phyloP scores from a whole-genome alignment of 2,329 filamentous ascomycete species.

The Uncinocarpus reesii region DNA sequence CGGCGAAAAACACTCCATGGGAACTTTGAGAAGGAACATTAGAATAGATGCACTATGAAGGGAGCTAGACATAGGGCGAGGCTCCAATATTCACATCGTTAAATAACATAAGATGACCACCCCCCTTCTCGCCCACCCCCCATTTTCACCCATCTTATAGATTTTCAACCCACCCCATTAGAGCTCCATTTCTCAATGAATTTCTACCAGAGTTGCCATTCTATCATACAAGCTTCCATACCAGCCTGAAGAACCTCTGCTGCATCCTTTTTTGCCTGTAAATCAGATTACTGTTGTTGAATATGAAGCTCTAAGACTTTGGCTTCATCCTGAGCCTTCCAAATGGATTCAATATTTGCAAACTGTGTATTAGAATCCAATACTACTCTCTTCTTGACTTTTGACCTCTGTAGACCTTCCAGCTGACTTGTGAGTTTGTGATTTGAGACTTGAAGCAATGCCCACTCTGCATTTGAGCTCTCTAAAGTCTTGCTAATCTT shows the following conservation, averaged over 20 bases:
- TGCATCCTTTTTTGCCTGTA: conserved; percentile 3
- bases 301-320: neutral
- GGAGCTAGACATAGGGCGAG: neutral
- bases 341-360: conserved; percentile 6
- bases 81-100: conserved; percentile 4
- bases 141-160: too few relatives aligned
- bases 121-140: too few relatives aligned
- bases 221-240: conserved; percentile 4
- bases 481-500: neutral
- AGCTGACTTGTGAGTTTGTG: neutral
- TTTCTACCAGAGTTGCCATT: conserved; percentile 6
- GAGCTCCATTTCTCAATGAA: conserved; percentile 2
- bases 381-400: conserved; percentile 4
- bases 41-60: neutral
- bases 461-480: neutral
- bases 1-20: too few relatives aligned
- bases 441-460: neutral
- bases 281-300: neutral
- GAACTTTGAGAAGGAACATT: neutral
- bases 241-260: neutral
- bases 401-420: neutral
- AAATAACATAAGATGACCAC: too few relatives aligned
- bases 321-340: neutral
- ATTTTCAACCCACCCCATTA: too few relatives aligned
- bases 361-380: conserved; percentile 1